Conservation (phyloP, 1,139 yeast genomes). For the Suhomyces choctaworum region DNA sequence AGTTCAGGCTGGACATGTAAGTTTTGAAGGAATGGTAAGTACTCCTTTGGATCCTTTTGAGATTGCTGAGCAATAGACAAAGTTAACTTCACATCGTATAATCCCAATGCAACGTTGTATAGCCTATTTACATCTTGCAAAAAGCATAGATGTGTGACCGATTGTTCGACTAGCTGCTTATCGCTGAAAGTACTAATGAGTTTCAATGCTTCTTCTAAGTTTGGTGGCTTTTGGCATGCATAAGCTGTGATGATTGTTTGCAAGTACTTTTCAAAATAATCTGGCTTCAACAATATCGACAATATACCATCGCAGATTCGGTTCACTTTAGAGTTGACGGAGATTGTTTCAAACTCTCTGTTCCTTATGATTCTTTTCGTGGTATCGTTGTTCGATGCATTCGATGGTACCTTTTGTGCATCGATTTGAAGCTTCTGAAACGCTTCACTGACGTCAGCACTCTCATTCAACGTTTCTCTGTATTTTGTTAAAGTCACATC, state of each 20-base stretch:
- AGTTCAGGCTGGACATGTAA: constrained; percentile 66
- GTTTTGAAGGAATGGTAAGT: constrained; percentile 84
- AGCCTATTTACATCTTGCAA: constrained; percentile 84
- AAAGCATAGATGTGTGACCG: constrained; percentile 83
- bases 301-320: constrained; percentile 73
- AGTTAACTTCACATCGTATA: constrained; percentile 80
- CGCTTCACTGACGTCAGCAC: constrained; percentile 10
- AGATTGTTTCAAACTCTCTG: constrained; percentile 23
- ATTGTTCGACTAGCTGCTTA: constrained; percentile 55
- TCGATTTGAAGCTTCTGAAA: constrained; percentile 7
- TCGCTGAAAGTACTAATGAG: constrained; percentile 53
- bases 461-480: constrained; percentile 58
- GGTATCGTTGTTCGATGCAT: constrained; percentile 1
- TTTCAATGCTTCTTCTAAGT: constrained; percentile 68
- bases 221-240: constrained; percentile 90
- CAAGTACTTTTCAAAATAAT: constrained; percentile 57
- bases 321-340: constrained; percentile 63
- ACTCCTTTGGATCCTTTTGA: constrained; percentile 97
- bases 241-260: constrained; percentile 88
- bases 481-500: constrained; percentile 85
- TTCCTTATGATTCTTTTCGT: constrained; percentile 24
- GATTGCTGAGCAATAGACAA: constrained; percentile 90
- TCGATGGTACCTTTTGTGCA: neutral
- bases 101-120: constrained; percentile 76
- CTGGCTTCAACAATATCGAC: constrained; percentile 52